Evolutionary conservation across 176 grass and related monocot genomes (phyloP).

Genomic region (Metroxylon sagu): DNA sequence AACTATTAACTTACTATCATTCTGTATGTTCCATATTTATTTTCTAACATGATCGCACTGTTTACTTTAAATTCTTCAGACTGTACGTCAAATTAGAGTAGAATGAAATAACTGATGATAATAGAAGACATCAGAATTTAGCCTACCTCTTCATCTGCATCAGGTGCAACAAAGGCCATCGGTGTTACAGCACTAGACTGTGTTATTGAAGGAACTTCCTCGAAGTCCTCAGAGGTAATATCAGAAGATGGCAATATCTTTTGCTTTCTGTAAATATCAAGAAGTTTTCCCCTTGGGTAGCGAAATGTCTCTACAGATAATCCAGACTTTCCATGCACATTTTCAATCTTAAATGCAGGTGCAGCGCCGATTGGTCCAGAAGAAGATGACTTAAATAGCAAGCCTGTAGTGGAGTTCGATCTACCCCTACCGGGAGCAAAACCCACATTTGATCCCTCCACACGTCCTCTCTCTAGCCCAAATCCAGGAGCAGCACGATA

Average conservation of each 20-base stretch:
- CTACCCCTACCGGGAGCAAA: slow-evolving; percentile 92
- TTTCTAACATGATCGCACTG: no score
- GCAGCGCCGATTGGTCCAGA: slow-evolving; percentile 61
- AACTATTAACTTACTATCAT: no score
- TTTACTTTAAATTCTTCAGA: no score
- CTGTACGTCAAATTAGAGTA: no score
- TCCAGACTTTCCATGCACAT: slow-evolving; percentile 22
- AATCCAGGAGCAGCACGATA: slow-evolving; percentile 86
- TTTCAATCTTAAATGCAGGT: slow-evolving; percentile 1
- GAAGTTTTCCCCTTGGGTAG: slow-evolving; percentile 92
- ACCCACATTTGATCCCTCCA: slow-evolving; percentile 46
- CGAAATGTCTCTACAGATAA: slow-evolving; percentile 31
- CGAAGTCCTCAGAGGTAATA: slow-evolving; percentile 28
- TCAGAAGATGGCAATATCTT: slow-evolving; percentile 30
- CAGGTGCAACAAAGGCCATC: slow-evolving; percentile 68
- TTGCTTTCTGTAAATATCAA: slow-evolving; percentile 91
- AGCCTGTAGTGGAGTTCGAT: slow-evolving; percentile 38
- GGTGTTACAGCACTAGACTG: slow-evolving; percentile 50
- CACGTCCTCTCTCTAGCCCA: slow-evolving; percentile 68
- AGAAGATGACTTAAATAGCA: slow-evolving; percentile 32
- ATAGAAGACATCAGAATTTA: background rate
- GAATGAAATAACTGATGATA: no score
- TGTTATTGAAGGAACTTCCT: slow-evolving; percentile 64
- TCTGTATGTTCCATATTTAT: no score
- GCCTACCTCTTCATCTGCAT: slow-evolving; percentile 66